Evolutionary conservation across 2,329 filamentous ascomycete genomes (phyloP), one percentile per base, ranked within the genome.

Genomic region (Zasmidium angulare): DNA sequence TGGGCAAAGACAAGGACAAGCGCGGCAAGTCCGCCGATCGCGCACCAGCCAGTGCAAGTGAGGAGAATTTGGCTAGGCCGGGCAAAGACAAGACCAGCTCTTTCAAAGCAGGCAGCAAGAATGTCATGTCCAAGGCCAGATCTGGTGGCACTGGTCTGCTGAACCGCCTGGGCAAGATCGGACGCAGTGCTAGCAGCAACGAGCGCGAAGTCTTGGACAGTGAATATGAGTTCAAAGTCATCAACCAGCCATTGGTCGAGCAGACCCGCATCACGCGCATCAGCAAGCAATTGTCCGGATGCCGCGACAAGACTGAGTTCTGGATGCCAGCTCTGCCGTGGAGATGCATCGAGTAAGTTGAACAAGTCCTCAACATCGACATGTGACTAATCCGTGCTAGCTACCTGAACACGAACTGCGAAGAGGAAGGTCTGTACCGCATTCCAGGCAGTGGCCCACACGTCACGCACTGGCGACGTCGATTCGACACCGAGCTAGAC

Each of bases 291-390:
- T 79, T 98, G 47, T 91, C 96, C 71, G 86, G 90, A 61, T 96
- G 93, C 10, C 86, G 88, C 63, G 93, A 98, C 72, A 97, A 97
- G 81, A 98, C 93, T 0, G 93, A 97, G 71, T 98, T 96, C 72
- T 98, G 93, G 93, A 96, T 98, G 93, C 93, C 93, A 12, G 90
- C 92, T 6, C 88, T 98, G 59, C 93, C 93, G 0, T 97, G 93
- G 89, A 84, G 93, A 63, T 96, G 92, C 59, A 97, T 98, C 65
- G 93, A 98, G 81, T 86, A 77, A 71, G 83, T 78, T 26, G 3
- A 1, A 31, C 10, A 29, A 29, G 26, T 29, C 4, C 11, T 29
- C 6, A 29, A 29, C 11, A 11, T 4, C 26, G 26, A 17, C 17
- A 23, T 22, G 12, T n/a, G 12, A 50, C 62, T 68, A 50, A 70